These are phyloP conservation scores for Candida anglica DNA, from an alignment of 805 yeast genomes.

Conservation along the genomic window DNA sequence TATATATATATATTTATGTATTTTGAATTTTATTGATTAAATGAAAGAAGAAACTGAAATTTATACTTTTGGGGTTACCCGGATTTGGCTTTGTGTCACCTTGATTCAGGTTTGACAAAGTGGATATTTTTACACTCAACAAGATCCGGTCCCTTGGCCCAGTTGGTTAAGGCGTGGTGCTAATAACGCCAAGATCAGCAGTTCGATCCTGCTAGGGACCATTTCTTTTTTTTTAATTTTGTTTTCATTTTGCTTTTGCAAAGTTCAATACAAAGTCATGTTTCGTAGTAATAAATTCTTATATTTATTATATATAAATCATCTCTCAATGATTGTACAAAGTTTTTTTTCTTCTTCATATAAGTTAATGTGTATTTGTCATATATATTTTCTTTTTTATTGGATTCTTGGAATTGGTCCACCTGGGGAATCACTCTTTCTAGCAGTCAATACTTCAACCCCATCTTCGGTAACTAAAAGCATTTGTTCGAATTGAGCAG, in stretches of 20 bases:
- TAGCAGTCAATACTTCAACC: conserved; percentile 81
- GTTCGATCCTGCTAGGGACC: conserved; percentile 89
- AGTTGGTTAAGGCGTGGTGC: conserved; percentile 54
- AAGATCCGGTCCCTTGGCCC: conserved; percentile 46
- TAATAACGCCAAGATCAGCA: conserved; percentile 67
- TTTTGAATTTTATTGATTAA: no score
- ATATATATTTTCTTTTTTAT: not conserved
- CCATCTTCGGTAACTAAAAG: conserved; percentile 90
- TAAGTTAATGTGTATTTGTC: not conserved
- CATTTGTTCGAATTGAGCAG: conserved; percentile 97
- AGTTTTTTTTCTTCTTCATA: not conserved
- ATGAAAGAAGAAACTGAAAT: no score
- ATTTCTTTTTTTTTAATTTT: conserved; percentile 17
- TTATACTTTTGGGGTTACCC: no score
- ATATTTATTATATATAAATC: no score
- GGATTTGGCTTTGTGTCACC: no score
- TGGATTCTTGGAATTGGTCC: conserved; percentile 65
- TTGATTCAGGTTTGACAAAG: no score
- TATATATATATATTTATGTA: no score
- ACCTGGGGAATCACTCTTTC: conserved; percentile 81
- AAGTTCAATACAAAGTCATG: no score
- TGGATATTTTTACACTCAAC: no score
- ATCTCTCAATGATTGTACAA: no score
- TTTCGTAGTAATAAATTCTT: no score
- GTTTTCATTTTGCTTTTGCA: conserved; percentile 1